phyloP scores from a whole-genome alignment of 768 basidiomycete species.

The Galerina sulciceps region DNA sequence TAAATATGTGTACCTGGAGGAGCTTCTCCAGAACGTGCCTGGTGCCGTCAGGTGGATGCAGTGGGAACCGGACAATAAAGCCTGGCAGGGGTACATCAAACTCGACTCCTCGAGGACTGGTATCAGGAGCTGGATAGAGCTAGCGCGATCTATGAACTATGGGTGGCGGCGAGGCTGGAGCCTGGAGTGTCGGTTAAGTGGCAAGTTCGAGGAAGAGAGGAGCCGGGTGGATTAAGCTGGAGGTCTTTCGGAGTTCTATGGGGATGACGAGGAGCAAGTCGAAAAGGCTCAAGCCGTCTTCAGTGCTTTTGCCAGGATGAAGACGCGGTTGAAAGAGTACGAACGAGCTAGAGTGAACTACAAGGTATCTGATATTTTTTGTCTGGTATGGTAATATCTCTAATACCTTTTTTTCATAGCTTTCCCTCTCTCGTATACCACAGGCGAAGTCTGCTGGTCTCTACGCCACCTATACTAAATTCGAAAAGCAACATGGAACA shows the following conservation, averaged over 20 bases:
- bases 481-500: constrained; percentile 97
- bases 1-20: constrained; percentile 98
- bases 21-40: constrained; percentile 93
- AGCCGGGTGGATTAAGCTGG: constrained; percentile 73
- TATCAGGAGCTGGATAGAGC: constrained; percentile 93
- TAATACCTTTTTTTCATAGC: constrained; percentile 49
- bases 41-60: constrained; percentile 99
- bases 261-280: constrained; percentile 86
- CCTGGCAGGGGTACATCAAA: constrained; percentile 99
- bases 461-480: constrained; percentile 94
- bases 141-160: constrained; percentile 90
- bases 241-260: constrained; percentile 92
- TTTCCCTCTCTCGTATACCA: constrained; percentile 89
- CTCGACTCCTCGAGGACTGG: constrained; percentile 91
- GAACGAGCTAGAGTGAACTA: constrained; percentile 97
- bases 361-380: constrained; percentile 63
- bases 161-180: constrained; percentile 81
- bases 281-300: constrained; percentile 97
- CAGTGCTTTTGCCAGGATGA: constrained; percentile 95
- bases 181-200: constrained; percentile 86
- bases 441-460: constrained; percentile 87
- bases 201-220: constrained; percentile 88
- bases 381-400: neutral
- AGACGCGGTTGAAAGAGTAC: constrained; percentile 93
- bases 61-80: constrained; percentile 99